Evolutionary conservation across 164 flowering plant species (phyloP).

Genomic region (Dillenia turbinata): DNA sequence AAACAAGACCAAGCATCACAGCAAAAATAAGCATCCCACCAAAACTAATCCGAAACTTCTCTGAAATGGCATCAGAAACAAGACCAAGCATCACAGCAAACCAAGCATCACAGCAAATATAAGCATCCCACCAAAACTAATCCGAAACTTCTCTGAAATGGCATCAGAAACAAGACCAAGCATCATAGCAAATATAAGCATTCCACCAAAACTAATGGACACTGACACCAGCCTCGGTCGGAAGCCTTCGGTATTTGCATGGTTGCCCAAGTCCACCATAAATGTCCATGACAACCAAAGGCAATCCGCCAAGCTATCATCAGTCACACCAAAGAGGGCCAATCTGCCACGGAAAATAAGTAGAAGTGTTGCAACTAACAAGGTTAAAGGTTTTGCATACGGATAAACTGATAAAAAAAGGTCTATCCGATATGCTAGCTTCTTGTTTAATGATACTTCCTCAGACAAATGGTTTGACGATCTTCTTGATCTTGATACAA

Average conservation of each 20-base stretch:
- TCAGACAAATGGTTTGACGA: constrained; percentile 37
- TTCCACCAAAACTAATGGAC: constrained; percentile 80
- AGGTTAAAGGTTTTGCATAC: constrained; percentile 64
- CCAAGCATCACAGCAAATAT: constrained; percentile 95
- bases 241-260: constrained; percentile 61
- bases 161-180: constrained; percentile 90
- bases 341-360: constrained; percentile 71
- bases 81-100: constrained; percentile 93
- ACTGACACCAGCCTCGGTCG: constrained; percentile 72
- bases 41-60: no score
- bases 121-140: constrained; percentile 88
- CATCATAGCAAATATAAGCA: constrained; percentile 95
- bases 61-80: constrained; percentile 82
- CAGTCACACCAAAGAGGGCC: constrained; percentile 78
- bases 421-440: constrained; percentile 60
- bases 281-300: constrained; percentile 85
- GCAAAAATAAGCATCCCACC: constrained; percentile 93
- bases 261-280: constrained; percentile 71
- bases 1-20: constrained; percentile 90
- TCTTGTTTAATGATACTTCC: constrained; percentile 57
- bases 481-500: constrained; percentile 47
- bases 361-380: constrained; percentile 65
- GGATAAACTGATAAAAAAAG: constrained; percentile 56
- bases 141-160: no score
- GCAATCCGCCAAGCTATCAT: constrained; percentile 61